These are phyloP conservation scores for Eucalyptus lansdowneana DNA, from an alignment of 345 rosid genomes.

Conservation along the genomic window DNA sequence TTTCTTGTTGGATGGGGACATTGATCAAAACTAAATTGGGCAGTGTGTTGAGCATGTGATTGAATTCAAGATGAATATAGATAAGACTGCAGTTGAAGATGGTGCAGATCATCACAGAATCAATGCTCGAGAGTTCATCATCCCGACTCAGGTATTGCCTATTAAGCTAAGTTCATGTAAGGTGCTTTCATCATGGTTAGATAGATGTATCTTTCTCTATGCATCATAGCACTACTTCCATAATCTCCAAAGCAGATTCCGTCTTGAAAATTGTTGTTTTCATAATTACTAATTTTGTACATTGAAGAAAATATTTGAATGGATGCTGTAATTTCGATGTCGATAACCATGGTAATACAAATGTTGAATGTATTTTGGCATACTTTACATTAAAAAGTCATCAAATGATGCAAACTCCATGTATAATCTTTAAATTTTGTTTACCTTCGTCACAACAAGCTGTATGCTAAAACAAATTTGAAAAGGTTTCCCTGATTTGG, in stretches of 20 bases:
- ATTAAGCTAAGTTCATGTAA: neutral
- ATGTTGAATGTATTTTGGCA: neutral
- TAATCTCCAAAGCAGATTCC: neutral
- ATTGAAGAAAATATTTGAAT: neutral
- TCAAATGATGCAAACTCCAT: neutral
- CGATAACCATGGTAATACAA: neutral
- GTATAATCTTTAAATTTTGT: neutral
- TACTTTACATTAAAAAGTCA: neutral
- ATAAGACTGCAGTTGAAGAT: slow-evolving; percentile 23
- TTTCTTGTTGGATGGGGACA: neutral
- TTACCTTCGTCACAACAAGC: neutral
- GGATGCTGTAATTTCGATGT: neutral
- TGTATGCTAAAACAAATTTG: neutral
- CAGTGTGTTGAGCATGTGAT: slow-evolving; percentile 94
- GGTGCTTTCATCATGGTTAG: neutral
- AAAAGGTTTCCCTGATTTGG: neutral
- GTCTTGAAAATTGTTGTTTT: neutral
- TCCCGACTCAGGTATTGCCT: slow-evolving; percentile 76
- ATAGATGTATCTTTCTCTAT: neutral
- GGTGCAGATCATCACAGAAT: slow-evolving; percentile 28
- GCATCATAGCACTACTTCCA: neutral
- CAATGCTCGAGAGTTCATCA: slow-evolving; percentile 84
- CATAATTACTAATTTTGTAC: neutral
- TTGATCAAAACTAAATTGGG: slow-evolving; percentile 5
- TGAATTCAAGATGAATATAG: slow-evolving; percentile 38